A percentile compares a stretch with the other conserved stretches of the same genome.
These are phyloP conservation scores for Tetradesmus lagerheimii DNA, from an alignment of 139 green algal genomes.

Conservation along the genomic window DNA sequence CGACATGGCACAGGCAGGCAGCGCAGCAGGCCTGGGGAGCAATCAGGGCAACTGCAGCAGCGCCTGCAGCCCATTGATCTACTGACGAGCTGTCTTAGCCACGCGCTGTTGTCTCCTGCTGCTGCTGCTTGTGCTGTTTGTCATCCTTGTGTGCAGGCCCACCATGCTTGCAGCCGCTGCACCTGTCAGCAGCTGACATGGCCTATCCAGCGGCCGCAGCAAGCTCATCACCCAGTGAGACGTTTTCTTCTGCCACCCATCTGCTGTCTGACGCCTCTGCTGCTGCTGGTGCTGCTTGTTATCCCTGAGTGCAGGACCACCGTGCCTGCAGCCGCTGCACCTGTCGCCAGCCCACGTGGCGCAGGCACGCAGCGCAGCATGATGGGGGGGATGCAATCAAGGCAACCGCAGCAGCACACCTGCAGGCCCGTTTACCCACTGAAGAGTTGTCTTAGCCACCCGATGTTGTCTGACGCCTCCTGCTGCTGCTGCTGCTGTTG, in stretches of 20 bases:
- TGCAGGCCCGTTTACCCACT: no score
- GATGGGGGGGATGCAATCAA: no score
- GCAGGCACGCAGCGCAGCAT: no score
- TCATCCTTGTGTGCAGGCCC: neutral
- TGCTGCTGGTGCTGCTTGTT: neutral
- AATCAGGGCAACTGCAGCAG: no score
- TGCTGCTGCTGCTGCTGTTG: neutral
- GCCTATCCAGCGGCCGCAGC: no score
- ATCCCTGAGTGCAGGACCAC: neutral
- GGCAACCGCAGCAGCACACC: no score
- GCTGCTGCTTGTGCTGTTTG: neutral
- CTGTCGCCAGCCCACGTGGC: neutral
- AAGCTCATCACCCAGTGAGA: neutral
- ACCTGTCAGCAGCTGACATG: neutral
- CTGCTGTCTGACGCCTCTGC: no score
- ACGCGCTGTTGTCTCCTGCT: neutral
- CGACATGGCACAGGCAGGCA: neutral
- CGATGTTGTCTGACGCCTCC: neutral
- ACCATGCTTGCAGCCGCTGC: constrained; percentile 5
- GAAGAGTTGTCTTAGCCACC: no score
- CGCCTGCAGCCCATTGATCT: no score
- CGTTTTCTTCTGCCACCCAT: neutral
- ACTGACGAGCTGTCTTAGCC: no score
- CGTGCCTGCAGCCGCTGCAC: constrained; percentile 10
- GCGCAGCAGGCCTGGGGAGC: no score